phyloP scores from a whole-genome alignment of 1,284 basidiomycete genomes.

The Xerocomus nothofagi region DNA sequence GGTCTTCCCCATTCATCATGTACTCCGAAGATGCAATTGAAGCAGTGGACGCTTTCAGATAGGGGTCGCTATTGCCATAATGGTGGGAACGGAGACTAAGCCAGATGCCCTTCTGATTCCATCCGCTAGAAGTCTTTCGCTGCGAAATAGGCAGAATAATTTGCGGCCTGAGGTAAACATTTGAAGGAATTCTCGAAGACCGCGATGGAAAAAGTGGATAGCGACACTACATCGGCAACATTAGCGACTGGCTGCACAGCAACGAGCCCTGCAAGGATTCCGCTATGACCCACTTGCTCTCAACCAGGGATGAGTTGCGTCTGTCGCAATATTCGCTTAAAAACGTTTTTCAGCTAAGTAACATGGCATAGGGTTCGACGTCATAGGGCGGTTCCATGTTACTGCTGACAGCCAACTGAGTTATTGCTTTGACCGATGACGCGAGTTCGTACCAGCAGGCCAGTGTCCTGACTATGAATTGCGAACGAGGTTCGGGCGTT shows the following conservation, averaged over 20 bases:
- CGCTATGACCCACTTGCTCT: constrained; percentile 19
- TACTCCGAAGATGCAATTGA: constrained; percentile 8
- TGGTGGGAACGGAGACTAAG: neutral
- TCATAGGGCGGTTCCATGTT: constrained; percentile 12
- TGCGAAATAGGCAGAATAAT: constrained; percentile 6
- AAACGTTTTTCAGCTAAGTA: constrained; percentile 20
- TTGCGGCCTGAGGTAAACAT: neutral
- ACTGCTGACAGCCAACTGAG: constrained; percentile 33
- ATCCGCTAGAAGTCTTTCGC: constrained; percentile 12
- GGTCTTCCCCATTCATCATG: constrained; percentile 3
- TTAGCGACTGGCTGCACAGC: constrained; percentile 17
- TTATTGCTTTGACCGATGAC: constrained; percentile 38
- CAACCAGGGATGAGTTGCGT: constrained; percentile 6
- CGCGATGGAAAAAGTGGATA: constrained; percentile 4
- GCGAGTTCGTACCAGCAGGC: constrained; percentile 39
- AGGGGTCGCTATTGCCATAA: constrained; percentile 2
- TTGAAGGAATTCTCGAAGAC: constrained; percentile 16
- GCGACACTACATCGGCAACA: constrained; percentile 10
- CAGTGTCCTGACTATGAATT: constrained; percentile 39
- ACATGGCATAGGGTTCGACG: constrained; percentile 13
- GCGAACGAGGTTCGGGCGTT: constrained; percentile 34
- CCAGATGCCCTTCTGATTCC: constrained; percentile 11
- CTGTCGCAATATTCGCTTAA: constrained; percentile 17
- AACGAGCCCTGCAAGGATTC: constrained; percentile 19
- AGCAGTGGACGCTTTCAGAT: constrained; percentile 6